phyloP scores from a whole-genome alignment of 148 eudicot genomes.

The Polygonum maritimum region DNA sequence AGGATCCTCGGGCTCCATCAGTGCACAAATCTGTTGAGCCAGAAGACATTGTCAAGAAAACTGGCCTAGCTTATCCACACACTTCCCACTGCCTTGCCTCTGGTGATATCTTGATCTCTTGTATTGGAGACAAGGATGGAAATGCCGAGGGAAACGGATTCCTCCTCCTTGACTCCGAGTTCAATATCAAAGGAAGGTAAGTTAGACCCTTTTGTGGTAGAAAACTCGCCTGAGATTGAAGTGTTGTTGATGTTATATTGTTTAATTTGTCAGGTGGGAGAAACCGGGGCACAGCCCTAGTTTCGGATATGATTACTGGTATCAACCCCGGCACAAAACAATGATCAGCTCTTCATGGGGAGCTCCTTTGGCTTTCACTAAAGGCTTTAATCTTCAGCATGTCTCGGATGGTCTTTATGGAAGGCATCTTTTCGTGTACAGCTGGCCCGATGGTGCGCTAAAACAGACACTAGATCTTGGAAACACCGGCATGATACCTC shows the following conservation, averaged over 20 bases:
- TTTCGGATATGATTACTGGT: slow-evolving; percentile 96
- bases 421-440: slow-evolving; percentile 78
- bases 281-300: slow-evolving; percentile 91
- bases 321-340: slow-evolving; percentile 89
- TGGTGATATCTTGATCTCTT: slow-evolving; percentile 85
- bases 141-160: slow-evolving; percentile 91
- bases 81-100: slow-evolving; percentile 97
- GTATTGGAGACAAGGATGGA: slow-evolving; percentile 88
- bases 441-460: slow-evolving; percentile 94
- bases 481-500: slow-evolving; percentile 67
- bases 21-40: slow-evolving; percentile 87
- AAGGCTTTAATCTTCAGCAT: slow-evolving; percentile 88
- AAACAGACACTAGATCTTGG: slow-evolving; percentile 95
- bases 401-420: slow-evolving; percentile 91
- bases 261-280: slow-evolving; percentile 63
- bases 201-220: background rate
- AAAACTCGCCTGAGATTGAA: background rate
- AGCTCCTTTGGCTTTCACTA: slow-evolving; percentile 84
- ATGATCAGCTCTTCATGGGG: slow-evolving; percentile 99
- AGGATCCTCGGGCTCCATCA: slow-evolving; percentile 62
- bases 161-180: slow-evolving; percentile 88
- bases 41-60: slow-evolving; percentile 56
- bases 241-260: too few species aligned
- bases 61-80: slow-evolving; percentile 97
- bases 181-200: slow-evolving; percentile 98